Conservation (phyloP, 331 rosid genomes). For the Rosa hybrid region DNA sequence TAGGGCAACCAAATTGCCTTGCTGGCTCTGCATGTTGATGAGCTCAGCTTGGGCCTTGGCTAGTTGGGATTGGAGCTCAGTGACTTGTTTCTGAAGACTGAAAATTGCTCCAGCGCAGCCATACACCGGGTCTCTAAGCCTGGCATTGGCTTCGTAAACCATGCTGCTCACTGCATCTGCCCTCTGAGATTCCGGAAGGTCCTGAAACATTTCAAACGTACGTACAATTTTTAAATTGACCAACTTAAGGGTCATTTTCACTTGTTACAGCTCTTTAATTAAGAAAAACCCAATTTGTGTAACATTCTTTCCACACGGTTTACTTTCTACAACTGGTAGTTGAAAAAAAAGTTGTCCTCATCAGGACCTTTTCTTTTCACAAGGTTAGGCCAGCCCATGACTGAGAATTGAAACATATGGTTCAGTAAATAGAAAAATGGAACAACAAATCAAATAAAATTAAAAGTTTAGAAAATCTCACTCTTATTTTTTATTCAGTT, state of each 20-base stretch:
- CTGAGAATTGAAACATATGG: background rate
- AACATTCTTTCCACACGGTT: constrained; percentile 10
- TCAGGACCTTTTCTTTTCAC: constrained; percentile 24
- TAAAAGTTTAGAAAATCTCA: background rate
- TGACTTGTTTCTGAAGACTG: constrained; percentile 85
- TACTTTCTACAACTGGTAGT: background rate
- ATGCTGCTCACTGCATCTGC: constrained; percentile 98
- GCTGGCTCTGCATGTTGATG: constrained; percentile 73
- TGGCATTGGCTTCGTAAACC: constrained; percentile 96
- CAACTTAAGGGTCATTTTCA: background rate
- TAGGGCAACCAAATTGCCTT: constrained; percentile 69
- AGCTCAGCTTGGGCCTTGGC: constrained; percentile 89
- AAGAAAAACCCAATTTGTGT: background rate
- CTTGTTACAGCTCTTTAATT: too few species aligned
- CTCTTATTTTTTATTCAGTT: background rate
- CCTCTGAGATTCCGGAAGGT: constrained; percentile 80
- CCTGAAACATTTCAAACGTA: constrained; percentile 42
- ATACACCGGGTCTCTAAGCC: constrained; percentile 86
- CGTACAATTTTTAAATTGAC: background rate
- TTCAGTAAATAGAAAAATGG: background rate
- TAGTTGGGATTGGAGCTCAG: constrained; percentile 82
- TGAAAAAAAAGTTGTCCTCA: background rate
- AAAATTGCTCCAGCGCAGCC: constrained; percentile 92
- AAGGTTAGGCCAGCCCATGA: constrained; percentile 34
- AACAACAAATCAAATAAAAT: background rate